A percentile compares a stretch with the other conserved stretches of the same genome.
Conservation (phyloP, 1,139 yeast species). For the Hanseniaspora uvarum region DNA sequence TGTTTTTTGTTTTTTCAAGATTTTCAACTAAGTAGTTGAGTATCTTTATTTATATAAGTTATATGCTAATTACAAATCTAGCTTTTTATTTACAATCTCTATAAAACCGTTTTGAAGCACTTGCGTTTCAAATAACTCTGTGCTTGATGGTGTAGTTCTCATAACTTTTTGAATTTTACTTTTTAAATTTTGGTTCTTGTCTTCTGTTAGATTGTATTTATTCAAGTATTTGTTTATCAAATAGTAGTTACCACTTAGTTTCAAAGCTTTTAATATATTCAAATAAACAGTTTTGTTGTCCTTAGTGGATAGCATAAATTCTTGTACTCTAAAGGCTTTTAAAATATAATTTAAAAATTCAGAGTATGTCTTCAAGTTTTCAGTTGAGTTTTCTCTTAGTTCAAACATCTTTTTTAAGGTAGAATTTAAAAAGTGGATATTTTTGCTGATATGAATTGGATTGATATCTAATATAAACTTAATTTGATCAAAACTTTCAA, state of each 20-base stretch:
- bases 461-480: conserved; percentile 13
- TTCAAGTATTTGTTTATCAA: conserved; percentile 9
- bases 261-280: conserved; percentile 1
- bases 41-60: not conserved
- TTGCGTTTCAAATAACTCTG: not conserved
- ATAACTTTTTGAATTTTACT: not conserved
- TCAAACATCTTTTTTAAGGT: not conserved
- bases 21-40: not conserved
- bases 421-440: not conserved
- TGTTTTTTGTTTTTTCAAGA: not conserved
- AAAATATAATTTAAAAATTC: conserved; percentile 5
- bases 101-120: conserved; percentile 10
- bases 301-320: not conserved
- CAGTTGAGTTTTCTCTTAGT: not conserved
- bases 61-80: conserved; percentile 5
- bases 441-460: not conserved
- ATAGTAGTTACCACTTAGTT: conserved; percentile 11
- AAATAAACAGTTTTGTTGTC: not conserved
- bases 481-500: conserved; percentile 6
- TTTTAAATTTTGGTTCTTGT: not conserved
- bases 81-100: conserved; percentile 8
- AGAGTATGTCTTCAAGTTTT: not conserved
- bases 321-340: not conserved
- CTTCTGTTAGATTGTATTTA: not conserved
- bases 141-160: not conserved